These are phyloP conservation scores for Fallopia convolvulus DNA, from an alignment of 148 eudicot species.

Conservation along the genomic window DNA sequence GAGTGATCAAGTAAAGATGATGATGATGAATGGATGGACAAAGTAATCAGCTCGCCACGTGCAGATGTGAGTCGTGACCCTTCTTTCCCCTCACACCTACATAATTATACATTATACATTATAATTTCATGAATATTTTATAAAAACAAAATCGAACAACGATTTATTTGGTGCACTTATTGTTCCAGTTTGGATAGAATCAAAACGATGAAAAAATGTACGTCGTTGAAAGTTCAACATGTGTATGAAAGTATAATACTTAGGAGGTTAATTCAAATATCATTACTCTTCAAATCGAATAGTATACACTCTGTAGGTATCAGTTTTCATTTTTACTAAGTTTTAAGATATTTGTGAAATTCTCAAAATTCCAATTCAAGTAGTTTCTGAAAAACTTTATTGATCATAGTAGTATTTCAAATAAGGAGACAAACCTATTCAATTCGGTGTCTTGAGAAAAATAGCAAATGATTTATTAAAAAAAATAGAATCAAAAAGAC, in stretches of 20 bases:
- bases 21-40: not conserved
- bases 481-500: not conserved
- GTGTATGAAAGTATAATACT: not conserved
- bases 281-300: no score
- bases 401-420: not conserved
- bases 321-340: no score
- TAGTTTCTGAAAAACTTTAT: not conserved
- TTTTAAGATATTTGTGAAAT: not conserved
- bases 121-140: no score
- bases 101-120: not conserved
- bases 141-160: not conserved
- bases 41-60: constrained; percentile 60
- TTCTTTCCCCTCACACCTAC: not conserved
- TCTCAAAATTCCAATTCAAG: no score
- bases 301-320: no score
- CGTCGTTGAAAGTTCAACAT: not conserved
- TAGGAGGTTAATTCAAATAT: no score
- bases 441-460: not conserved
- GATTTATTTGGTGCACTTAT: not conserved
- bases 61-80: constrained; percentile 36
- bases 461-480: not conserved
- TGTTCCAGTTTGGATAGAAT: not conserved
- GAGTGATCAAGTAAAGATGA: not conserved
- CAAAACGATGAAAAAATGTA: not conserved
- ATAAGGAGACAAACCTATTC: not conserved